These are phyloP conservation scores for Coemansia sp. DNA, from an alignment of 192 early-diverging fungal genomes.

Conservation along the genomic window DNA sequence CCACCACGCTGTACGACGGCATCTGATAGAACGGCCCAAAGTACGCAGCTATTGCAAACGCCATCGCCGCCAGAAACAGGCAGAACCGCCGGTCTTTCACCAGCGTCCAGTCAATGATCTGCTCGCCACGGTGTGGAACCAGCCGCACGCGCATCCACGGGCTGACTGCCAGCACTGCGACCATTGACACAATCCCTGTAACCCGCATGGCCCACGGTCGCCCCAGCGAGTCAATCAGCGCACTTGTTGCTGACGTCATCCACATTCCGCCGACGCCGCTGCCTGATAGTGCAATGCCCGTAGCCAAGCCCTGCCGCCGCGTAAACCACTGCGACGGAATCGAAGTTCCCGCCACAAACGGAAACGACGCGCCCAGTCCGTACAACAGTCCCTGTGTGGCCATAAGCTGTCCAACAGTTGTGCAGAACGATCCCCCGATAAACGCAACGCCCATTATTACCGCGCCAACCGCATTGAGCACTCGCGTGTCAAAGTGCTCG, in stretches of 20 bases:
- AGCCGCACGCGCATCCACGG: slow-evolving; percentile 51
- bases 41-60: slow-evolving; percentile 48
- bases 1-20: slow-evolving; percentile 49
- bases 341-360: slow-evolving; percentile 50
- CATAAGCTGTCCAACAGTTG: slow-evolving; percentile 41
- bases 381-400: slow-evolving; percentile 55
- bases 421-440: slow-evolving; percentile 48
- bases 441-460: slow-evolving; percentile 46
- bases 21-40: slow-evolving; percentile 56
- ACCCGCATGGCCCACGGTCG: slow-evolving; percentile 60
- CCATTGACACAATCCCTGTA: slow-evolving; percentile 48
- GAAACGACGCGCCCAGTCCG: slow-evolving; percentile 56
- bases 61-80: slow-evolving; percentile 30
- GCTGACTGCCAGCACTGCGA: slow-evolving; percentile 46
- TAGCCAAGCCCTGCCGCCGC: slow-evolving; percentile 53
- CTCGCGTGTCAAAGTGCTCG: slow-evolving; percentile 53
- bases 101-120: slow-evolving; percentile 45
- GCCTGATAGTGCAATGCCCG: slow-evolving; percentile 57
- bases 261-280: slow-evolving; percentile 57
- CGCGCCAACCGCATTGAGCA: slow-evolving; percentile 43
- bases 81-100: slow-evolving; percentile 43
- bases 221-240: slow-evolving; percentile 46
- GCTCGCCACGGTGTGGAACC: slow-evolving; percentile 37
- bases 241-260: slow-evolving; percentile 55
- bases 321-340: slow-evolving; percentile 56